Conservation (phyloP, 2,329 filamentous ascomycete genomes). For the Cladophialophora yegresii region DNA sequence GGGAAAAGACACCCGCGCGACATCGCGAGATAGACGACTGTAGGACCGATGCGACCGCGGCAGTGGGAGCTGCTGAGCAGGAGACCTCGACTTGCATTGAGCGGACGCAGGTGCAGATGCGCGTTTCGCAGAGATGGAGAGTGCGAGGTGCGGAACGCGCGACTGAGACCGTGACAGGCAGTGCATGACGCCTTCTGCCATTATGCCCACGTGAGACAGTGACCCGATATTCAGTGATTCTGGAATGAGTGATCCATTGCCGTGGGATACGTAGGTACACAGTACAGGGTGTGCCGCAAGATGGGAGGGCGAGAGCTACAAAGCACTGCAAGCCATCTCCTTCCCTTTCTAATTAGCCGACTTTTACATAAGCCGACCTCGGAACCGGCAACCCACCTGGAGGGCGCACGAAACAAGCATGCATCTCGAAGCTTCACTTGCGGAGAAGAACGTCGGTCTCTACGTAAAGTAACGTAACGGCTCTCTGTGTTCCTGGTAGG, state of each 20-base stretch:
- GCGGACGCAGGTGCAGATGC: neutral
- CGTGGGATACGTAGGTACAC: neutral
- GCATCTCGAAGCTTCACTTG: conserved; percentile 8
- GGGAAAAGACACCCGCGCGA: neutral
- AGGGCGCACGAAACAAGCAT: neutral
- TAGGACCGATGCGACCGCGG: neutral
- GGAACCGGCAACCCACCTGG: neutral
- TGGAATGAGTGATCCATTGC: neutral
- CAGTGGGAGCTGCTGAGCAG: neutral
- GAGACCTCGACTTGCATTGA: neutral
- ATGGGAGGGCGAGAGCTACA: neutral
- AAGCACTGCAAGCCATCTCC: neutral
- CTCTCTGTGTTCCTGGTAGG: neutral
- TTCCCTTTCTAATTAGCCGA: conserved; percentile 15
- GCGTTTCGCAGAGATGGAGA: conserved; percentile 27
- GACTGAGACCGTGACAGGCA: conserved; percentile 18
- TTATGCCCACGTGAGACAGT: neutral
- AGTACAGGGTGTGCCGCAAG: neutral
- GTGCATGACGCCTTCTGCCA: conserved; percentile 14
- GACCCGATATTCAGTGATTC: neutral
- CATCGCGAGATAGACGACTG: neutral
- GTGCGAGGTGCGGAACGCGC: conserved; percentile 30
- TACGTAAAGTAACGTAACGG: neutral
- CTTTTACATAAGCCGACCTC: conserved; percentile 16
- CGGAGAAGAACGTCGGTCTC: conserved; percentile 14